Evolutionary conservation across 257 asterid genomes (phyloP), one percentile per base, ranked within the genome.

Genomic region (Nicotiana tomentosiformis): DNA sequence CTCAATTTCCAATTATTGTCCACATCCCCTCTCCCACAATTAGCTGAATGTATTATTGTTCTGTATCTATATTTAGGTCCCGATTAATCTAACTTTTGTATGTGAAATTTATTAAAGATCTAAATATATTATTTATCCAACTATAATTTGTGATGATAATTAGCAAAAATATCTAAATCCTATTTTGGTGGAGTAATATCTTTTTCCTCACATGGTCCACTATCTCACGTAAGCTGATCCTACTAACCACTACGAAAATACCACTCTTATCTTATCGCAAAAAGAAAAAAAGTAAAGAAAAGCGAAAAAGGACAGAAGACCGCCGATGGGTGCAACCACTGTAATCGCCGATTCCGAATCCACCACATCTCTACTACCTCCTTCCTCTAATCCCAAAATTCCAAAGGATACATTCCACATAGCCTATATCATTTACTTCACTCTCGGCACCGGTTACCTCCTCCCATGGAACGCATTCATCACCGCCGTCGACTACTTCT

Each of bases 381-480:
- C 91, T 29, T 72, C 82, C 1, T 16, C 20, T 29, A 32, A 69
- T 39, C 62, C 87, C 6, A 93, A 90, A 80, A 87, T 89, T 84
- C 98, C 97, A 0, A 86, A 87, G 10, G 99, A 95, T 49, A 78
- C 93, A 4, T 94, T 95, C 90, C 89, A 94, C 83, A 53, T 95
- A 0, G 99, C 98, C 18, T 95, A 94, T 92, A 88, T 93, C 64
- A 88, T 90, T 70, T 94, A 94, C 92, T 95, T 94, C 91, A 92
- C 96, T 1, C 83, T 95, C 43, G 99, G 99, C 58, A 32, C 90
- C 0, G 98, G 99, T 2, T 94, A 93, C 70, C 97, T 95, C 66
- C 88, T 95, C 77, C 98, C 98, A 35, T 95, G 99, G 99, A 95
- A 95, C 84, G 97, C 99, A 23, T 94, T 95, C 95, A 90, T 94